These are phyloP conservation scores for Trebouxia gelatinosa DNA, from an alignment of 163 green algal species.

Conservation along the genomic window DNA sequence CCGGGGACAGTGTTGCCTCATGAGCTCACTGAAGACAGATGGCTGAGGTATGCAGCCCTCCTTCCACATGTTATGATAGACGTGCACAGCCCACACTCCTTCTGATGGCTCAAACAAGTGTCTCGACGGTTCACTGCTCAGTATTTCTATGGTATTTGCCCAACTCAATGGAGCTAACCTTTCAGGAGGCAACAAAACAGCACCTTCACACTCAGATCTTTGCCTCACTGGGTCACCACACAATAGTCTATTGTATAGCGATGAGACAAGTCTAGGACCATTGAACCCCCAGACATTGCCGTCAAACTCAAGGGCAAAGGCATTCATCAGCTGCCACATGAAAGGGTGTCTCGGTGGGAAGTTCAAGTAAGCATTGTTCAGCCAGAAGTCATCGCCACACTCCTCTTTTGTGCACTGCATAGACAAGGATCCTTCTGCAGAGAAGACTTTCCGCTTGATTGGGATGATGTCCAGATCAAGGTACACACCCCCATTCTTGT, in stretches of 20 bases:
- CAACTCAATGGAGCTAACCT: not conserved
- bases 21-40: slow-evolving; percentile 17
- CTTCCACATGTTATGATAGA: slow-evolving; percentile 27
- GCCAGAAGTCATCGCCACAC: slow-evolving; percentile 7
- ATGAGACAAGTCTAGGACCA: slow-evolving; percentile 3
- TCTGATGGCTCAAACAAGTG: not conserved
- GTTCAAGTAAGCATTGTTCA: slow-evolving; percentile 21
- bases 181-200: not conserved
- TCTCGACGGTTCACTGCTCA: not conserved
- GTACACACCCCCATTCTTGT: slow-evolving; percentile 14
- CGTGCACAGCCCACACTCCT: slow-evolving; percentile 9
- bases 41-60: slow-evolving; percentile 3
- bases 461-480: slow-evolving; percentile 19
- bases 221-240: not conserved
- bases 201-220: slow-evolving; percentile 14
- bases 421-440: slow-evolving; percentile 2
- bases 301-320: slow-evolving; percentile 19
- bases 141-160: not conserved
- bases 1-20: slow-evolving; percentile 7
- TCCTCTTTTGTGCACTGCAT: slow-evolving; percentile 18
- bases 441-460: not conserved
- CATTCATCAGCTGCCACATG: slow-evolving; percentile 26
- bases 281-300: slow-evolving; percentile 9
- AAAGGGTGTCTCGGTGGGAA: slow-evolving; percentile 20
- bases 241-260: slow-evolving; percentile 1